These are phyloP conservation scores for Syncephalastrum monosporum DNA, from an alignment of 371 early-diverging fungal genomes.

Conservation along the genomic window DNA sequence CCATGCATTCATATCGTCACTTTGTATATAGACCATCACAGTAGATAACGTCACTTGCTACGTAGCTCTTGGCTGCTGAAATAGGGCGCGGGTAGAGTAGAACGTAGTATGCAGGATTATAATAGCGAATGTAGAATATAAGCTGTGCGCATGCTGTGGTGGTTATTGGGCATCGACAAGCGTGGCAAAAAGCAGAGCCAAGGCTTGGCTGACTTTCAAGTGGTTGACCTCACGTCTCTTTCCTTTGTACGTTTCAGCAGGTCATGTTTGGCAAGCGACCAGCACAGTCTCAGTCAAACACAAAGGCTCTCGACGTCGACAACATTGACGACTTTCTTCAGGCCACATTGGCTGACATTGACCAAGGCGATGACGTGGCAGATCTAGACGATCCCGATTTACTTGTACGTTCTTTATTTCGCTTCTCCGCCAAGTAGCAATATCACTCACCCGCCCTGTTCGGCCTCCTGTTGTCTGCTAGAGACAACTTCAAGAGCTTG, in stretches of 20 bases:
- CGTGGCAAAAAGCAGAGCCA: too few species aligned
- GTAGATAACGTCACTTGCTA: too few species aligned
- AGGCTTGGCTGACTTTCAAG: too few species aligned
- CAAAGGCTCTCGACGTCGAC: constrained; percentile 18
- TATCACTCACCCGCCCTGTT: background rate
- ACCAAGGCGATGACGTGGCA: constrained; percentile 26
- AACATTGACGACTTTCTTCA: constrained; percentile 20
- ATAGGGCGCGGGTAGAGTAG: too few species aligned
- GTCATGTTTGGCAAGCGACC: constrained; percentile 12
- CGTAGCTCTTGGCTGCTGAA: too few species aligned
- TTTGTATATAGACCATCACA: too few species aligned
- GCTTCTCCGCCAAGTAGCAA: background rate
- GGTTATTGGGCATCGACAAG: too few species aligned
- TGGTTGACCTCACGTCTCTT: background rate
- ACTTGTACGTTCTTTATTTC: constrained; percentile 25
- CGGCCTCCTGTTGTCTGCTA: constrained; percentile 3
- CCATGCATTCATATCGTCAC: too few species aligned
- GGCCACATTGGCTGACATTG: constrained; percentile 12
- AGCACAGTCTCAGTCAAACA: background rate
- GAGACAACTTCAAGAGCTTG: constrained; percentile 41
- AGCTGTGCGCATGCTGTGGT: too few species aligned
- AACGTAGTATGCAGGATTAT: too few species aligned
- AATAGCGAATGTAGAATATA: too few species aligned
- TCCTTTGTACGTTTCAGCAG: constrained; percentile 1
- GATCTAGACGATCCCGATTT: constrained; percentile 51